phyloP scores from a whole-genome alignment of 2,329 filamentous ascomycete species.

The Beauveria caledonica region DNA sequence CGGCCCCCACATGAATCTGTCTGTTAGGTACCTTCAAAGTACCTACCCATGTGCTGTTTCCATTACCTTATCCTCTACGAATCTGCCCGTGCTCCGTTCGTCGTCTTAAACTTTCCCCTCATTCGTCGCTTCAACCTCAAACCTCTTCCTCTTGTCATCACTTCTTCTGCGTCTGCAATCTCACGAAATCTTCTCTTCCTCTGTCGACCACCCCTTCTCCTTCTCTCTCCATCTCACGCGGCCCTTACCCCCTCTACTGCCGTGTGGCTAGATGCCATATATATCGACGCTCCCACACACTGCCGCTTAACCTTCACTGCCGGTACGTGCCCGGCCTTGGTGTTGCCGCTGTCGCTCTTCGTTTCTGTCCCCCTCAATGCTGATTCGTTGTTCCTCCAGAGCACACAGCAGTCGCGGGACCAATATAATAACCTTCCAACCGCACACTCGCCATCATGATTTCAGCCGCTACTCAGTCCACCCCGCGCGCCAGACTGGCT shows the following conservation, averaged over 20 bases:
- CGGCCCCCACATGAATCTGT: too few relatives aligned
- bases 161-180: not conserved
- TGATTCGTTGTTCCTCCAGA: not conserved
- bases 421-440: not conserved
- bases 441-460: not conserved
- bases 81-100: not conserved
- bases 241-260: not conserved
- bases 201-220: not conserved
- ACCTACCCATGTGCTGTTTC: not conserved
- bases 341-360: not conserved
- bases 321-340: not conserved
- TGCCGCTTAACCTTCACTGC: slow-evolving; percentile 4
- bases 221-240: not conserved
- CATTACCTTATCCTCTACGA: not conserved
- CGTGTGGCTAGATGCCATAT: slow-evolving; percentile 1
- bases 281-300: not conserved
- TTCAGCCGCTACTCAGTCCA: slow-evolving; percentile 6
- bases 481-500: slow-evolving; percentile 10
- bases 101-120: slow-evolving; percentile 9
- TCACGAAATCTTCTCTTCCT: not conserved
- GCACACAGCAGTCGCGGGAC: slow-evolving; percentile 3
- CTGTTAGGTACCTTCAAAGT: not conserved
- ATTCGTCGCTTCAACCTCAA: not conserved
- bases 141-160: slow-evolving; percentile 1
- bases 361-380: not conserved